Evolutionary conservation across 2,329 filamentous ascomycete genomes (phyloP).

Genomic region (Colletotrichum caudatum): DNA sequence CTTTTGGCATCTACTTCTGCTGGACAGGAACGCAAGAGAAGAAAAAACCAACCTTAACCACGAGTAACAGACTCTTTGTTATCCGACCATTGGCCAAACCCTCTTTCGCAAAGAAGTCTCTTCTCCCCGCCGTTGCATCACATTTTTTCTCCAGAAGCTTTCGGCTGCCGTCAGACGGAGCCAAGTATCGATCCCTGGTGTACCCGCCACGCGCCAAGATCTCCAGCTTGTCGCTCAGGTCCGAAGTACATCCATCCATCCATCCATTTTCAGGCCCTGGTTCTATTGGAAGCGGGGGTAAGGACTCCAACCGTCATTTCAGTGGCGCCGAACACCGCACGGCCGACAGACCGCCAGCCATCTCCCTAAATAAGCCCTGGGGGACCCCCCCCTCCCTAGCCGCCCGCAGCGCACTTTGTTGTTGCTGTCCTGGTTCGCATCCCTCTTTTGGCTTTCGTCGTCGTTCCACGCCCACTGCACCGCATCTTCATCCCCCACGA

Average conservation of each 20-base stretch:
- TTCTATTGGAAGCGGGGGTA: slow-evolving; percentile 40
- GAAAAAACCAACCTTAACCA: slow-evolving; percentile 28
- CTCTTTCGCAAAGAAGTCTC: slow-evolving; percentile 16
- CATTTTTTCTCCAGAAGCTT: slow-evolving; percentile 38
- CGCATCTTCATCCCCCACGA: slow-evolving; percentile 26
- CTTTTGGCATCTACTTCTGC: slow-evolving; percentile 41
- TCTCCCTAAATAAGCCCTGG: slow-evolving; percentile 43
- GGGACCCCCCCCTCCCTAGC: slow-evolving; percentile 39
- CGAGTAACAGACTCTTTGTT: slow-evolving; percentile 5
- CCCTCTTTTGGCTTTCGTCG: slow-evolving; percentile 36
- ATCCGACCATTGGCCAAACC: slow-evolving; percentile 23
- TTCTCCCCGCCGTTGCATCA: slow-evolving; percentile 33
- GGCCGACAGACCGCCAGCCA: slow-evolving; percentile 36
- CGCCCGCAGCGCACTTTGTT: slow-evolving; percentile 31
- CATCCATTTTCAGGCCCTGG: slow-evolving; percentile 33
- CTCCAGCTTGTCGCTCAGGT: slow-evolving; percentile 38
- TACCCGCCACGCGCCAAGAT: slow-evolving; percentile 42
- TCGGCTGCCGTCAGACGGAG: slow-evolving; percentile 36
- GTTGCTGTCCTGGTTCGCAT: slow-evolving; percentile 22
- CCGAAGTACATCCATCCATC: slow-evolving; percentile 18
- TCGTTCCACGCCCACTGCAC: background rate
- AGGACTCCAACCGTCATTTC: slow-evolving; percentile 42
- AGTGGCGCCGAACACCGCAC: slow-evolving; percentile 42
- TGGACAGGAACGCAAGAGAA: slow-evolving; percentile 38
- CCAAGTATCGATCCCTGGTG: slow-evolving; percentile 39